phyloP scores from a whole-genome alignment of 2,329 filamentous ascomycete species.

The Escovopsis sp. region DNA sequence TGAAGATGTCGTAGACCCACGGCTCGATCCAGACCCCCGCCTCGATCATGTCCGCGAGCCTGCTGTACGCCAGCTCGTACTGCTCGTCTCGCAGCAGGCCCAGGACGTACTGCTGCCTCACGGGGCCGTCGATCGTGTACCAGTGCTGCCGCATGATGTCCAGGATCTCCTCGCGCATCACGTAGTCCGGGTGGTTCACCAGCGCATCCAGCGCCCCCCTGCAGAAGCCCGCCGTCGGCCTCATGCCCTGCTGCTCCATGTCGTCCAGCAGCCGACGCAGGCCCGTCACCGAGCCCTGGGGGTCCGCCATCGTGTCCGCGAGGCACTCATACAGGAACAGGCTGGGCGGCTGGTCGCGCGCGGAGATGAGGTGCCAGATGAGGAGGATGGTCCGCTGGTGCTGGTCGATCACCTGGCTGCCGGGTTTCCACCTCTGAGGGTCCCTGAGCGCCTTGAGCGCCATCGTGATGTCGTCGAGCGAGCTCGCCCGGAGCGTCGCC shows the following conservation, averaged over 20 bases:
- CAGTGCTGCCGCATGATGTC: slow-evolving; percentile 60
- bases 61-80: slow-evolving; percentile 63
- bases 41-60: slow-evolving; percentile 50
- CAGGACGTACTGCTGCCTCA: slow-evolving; percentile 51
- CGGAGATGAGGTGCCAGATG: slow-evolving; percentile 41
- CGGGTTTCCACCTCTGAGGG: slow-evolving; percentile 7
- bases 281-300: slow-evolving; percentile 49
- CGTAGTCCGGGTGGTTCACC: slow-evolving; percentile 72
- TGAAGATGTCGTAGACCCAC: slow-evolving; percentile 69
- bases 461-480: slow-evolving; percentile 12
- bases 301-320: slow-evolving; percentile 54
- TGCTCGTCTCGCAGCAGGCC: slow-evolving; percentile 69
- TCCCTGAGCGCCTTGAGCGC: slow-evolving; percentile 15
- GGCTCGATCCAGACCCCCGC: slow-evolving; percentile 38
- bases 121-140: slow-evolving; percentile 35
- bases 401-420: slow-evolving; percentile 9
- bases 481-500: slow-evolving; percentile 6
- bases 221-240: slow-evolving; percentile 50
- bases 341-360: slow-evolving; percentile 39
- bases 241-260: slow-evolving; percentile 47
- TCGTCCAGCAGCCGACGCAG: slow-evolving; percentile 53
- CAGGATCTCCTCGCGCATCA: slow-evolving; percentile 56
- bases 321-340: slow-evolving; percentile 56
- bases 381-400: slow-evolving; percentile 22
- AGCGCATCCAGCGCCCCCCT: slow-evolving; percentile 58